A percentile compares a stretch with the other conserved stretches of the same genome.
Conservation (phyloP, 179 eudicot species). For the Heliamphora pulchella region DNA sequence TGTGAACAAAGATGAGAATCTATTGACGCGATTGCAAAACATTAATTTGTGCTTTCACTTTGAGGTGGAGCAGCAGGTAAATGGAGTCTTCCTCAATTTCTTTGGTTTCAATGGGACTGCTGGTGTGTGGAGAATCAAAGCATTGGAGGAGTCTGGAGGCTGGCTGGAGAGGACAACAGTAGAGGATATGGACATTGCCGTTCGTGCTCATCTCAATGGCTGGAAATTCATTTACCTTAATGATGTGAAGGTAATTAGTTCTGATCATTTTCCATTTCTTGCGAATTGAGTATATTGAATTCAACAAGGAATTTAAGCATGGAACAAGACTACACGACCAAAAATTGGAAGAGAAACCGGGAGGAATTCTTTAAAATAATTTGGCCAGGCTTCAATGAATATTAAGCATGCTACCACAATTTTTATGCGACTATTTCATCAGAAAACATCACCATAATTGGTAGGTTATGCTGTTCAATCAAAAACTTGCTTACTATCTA, state of each 20-base stretch:
- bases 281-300: background rate
- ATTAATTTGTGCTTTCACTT: constrained; percentile 65
- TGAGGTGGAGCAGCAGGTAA: constrained; percentile 76
- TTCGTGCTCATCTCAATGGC: constrained; percentile 65
- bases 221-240: constrained; percentile 69
- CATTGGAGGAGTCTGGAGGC: constrained; percentile 64
- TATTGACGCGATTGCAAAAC: constrained; percentile 58
- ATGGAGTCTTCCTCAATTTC: constrained; percentile 58
- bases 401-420: background rate
- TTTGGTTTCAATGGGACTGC: constrained; percentile 79
- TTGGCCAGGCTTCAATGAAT: background rate
- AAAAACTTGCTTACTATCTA: background rate
- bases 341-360: no score
- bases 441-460: background rate
- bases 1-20: constrained; percentile 67
- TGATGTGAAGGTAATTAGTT: constrained; percentile 50
- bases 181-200: constrained; percentile 74
- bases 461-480: background rate
- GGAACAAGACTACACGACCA: background rate
- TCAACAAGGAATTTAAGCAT: background rate
- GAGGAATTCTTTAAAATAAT: background rate
- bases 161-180: constrained; percentile 75
- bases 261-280: background rate
- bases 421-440: background rate
- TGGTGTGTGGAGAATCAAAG: constrained; percentile 73